A percentile compares a stretch with the other conserved stretches of the same genome.
Evolutionary conservation across 2,329 filamentous ascomycete genomes (phyloP).

Genomic region (Talaromyces marneffei): DNA sequence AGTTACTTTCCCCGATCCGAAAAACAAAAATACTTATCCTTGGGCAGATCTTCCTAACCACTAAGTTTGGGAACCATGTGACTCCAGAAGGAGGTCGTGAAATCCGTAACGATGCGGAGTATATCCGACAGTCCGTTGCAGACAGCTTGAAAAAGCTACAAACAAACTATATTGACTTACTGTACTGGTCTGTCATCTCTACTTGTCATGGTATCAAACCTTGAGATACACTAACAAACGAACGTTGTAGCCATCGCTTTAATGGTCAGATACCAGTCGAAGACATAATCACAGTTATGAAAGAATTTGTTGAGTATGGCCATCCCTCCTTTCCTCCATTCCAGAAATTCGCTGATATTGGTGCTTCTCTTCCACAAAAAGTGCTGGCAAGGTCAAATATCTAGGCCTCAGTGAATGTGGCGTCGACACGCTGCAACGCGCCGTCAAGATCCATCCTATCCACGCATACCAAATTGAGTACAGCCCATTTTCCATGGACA

Average conservation of each 20-base stretch:
- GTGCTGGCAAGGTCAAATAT: conserved; percentile 37
- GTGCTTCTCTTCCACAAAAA: not conserved
- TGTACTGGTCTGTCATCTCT: not conserved
- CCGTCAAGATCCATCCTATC: conserved; percentile 48
- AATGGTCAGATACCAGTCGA: not conserved
- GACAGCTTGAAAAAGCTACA: not conserved
- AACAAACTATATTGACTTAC: not conserved
- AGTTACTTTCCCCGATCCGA: not conserved
- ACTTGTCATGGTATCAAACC: not conserved
- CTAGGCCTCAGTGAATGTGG: conserved; percentile 40
- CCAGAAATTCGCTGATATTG: not conserved
- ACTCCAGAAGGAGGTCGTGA: not conserved
- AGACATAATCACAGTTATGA: not conserved
- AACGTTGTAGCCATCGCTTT: not conserved
- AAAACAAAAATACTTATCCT: not conserved
- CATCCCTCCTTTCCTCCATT: not conserved
- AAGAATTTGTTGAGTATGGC: not conserved
- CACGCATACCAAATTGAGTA: conserved; percentile 57
- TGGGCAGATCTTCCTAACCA: not conserved
- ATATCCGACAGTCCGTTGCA: not conserved
- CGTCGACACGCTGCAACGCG: conserved; percentile 39
- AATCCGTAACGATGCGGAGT: not conserved
- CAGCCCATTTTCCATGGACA: conserved; percentile 44
- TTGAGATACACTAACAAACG: not conserved
- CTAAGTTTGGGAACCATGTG: not conserved